Evolutionary conservation across 352 stramenopile genomes (phyloP).

Genomic region (Phytophthora crassamura): DNA sequence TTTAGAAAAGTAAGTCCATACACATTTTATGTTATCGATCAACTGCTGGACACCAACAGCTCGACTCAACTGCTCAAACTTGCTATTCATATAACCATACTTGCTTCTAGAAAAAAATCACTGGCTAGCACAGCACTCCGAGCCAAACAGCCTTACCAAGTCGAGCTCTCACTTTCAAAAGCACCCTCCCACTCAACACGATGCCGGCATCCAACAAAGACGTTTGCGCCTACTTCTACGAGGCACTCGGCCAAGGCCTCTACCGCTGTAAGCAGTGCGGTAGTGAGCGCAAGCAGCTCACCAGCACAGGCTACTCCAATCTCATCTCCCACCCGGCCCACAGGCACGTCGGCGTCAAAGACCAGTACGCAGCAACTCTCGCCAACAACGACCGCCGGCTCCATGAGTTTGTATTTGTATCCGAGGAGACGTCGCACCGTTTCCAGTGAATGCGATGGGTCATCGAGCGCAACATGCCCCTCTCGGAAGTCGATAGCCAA

Average conservation of each 20-base stretch:
- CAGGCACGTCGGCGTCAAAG: conserved; percentile 2
- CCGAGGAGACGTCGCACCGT: conserved; percentile 9
- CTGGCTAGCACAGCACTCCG: not conserved
- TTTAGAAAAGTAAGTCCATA: not conserved
- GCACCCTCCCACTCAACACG: not conserved
- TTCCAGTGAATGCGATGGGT: conserved; percentile 20
- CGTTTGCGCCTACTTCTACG: conserved; percentile 11
- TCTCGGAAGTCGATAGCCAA: conserved; percentile 13
- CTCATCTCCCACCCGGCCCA: not conserved
- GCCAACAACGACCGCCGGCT: not conserved
- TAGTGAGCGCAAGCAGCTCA: conserved; percentile 1
- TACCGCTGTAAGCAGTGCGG: conserved; percentile 9
- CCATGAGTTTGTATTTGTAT: conserved; percentile 2
- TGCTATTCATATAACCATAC: too few species aligned
- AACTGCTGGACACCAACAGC: too few species aligned
- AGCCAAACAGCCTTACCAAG: not conserved
- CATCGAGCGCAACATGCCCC: conserved; percentile 6
- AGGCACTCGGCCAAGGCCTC: not conserved
- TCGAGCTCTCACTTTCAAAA: conserved; percentile 3
- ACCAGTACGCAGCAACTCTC: not conserved
- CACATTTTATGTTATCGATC: too few species aligned
- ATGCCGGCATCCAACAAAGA: conserved; percentile 3
- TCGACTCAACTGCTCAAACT: too few species aligned
- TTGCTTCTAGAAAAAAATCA: too few species aligned
- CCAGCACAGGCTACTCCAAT: conserved; percentile 14